These are phyloP conservation scores for Daldinia childiae DNA, from an alignment of 495 filamentous ascomycete genomes.

Conservation along the genomic window DNA sequence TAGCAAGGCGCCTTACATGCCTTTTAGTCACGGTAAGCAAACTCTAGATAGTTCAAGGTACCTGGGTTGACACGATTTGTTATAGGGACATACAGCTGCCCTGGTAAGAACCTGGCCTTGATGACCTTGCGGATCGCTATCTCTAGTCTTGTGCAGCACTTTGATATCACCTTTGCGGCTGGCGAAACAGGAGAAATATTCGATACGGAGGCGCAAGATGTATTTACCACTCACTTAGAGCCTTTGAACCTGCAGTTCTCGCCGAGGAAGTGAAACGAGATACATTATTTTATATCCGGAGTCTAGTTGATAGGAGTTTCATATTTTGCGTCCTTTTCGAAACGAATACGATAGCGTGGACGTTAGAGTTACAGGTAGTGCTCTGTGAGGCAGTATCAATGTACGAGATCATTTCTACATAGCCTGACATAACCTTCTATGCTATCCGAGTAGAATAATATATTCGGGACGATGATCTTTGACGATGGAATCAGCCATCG, in stretches of 20 bases:
- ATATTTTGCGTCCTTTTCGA: no score
- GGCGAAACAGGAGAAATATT: constrained; percentile 45
- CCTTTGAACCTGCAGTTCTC: constrained; percentile 40
- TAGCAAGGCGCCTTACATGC: constrained; percentile 33
- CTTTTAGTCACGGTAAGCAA: constrained; percentile 33
- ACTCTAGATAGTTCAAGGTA: background rate
- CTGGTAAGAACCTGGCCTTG: constrained; percentile 49
- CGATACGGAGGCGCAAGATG: constrained; percentile 33
- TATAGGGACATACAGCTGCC: constrained; percentile 13
- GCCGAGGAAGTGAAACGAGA: constrained; percentile 1
- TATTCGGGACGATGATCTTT: no score
- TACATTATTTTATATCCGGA: no score
- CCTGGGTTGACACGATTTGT: background rate
- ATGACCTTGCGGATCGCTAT: constrained; percentile 52
- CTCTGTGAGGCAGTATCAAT: no score
- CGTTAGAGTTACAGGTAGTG: no score
- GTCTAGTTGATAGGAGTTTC: no score
- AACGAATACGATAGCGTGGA: no score
- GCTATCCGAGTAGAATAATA: no score
- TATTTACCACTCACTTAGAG: constrained; percentile 31
- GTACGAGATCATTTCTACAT: no score
- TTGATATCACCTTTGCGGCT: constrained; percentile 49
- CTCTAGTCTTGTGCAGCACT: constrained; percentile 47
- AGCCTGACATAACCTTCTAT: no score
- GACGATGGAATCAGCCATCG: no score